Conservation (phyloP, 2,329 filamentous ascomycete species). For the Aspergillus cejpii region DNA sequence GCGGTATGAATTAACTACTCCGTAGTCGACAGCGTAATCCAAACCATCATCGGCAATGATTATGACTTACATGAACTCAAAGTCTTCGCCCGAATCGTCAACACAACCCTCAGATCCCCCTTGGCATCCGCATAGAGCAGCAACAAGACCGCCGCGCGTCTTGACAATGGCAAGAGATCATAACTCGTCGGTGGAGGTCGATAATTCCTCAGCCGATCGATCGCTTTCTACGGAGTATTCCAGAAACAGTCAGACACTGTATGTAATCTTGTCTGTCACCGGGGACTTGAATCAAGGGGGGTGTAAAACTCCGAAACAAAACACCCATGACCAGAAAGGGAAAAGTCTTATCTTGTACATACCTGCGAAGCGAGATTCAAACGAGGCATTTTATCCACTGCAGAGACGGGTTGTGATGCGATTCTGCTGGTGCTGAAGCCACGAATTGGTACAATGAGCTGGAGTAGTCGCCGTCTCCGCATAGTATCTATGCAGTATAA, state of each 20-base stretch:
- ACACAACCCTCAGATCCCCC: constrained; percentile 65
- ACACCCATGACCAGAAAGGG: neutral
- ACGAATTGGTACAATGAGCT: constrained; percentile 1
- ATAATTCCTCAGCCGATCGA: constrained; percentile 52
- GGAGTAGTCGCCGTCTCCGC: constrained; percentile 2
- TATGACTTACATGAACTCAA: constrained; percentile 49
- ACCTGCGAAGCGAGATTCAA: constrained; percentile 13
- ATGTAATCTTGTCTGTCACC: too few species aligned
- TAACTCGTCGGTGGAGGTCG: constrained; percentile 53
- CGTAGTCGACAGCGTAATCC: too few species aligned
- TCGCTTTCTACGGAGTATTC: constrained; percentile 48
- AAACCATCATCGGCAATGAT: neutral
- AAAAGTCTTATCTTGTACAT: neutral
- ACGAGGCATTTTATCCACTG: constrained; percentile 9
- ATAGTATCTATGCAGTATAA: constrained; percentile 4
- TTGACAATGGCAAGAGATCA: constrained; percentile 50
- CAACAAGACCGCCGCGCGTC: constrained; percentile 79
- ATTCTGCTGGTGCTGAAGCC: constrained; percentile 5
- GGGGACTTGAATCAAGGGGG: neutral
- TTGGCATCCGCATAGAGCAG: constrained; percentile 77
- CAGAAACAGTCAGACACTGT: too few species aligned
- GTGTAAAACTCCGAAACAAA: neutral
- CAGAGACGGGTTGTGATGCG: neutral
- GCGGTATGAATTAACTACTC: neutral
- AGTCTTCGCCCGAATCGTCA: constrained; percentile 56